Percentiles rank a stretch among this genome's conserved stretches.
Conservation (phyloP, 345 rosid genomes). For the Nephelium lappaceum region DNA sequence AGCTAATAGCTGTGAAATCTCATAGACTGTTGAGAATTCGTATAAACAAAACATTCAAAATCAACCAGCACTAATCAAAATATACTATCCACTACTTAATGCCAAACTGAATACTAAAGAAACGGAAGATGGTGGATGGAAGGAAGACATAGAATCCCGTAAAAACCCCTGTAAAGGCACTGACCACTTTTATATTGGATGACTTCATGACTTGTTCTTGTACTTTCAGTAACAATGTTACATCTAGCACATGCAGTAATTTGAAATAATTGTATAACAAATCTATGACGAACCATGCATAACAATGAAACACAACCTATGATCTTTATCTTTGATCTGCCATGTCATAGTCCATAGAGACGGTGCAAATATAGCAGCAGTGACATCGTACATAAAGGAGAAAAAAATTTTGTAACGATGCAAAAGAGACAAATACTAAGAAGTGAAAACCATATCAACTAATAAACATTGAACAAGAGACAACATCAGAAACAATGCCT, state of each 20-base stretch:
- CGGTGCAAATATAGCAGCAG: background rate
- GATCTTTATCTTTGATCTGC: background rate
- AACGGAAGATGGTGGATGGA: no score
- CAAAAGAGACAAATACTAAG: background rate
- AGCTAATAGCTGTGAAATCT: background rate
- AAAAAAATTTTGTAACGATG: background rate
- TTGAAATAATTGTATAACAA: background rate
- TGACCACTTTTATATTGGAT: background rate
- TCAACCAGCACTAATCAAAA: background rate
- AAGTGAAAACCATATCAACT: slow-evolving; percentile 11
- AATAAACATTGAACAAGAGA: background rate
- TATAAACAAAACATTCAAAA: background rate
- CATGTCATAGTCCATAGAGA: background rate
- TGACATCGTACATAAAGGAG: background rate
- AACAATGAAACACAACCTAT: background rate
- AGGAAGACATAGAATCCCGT: no score
- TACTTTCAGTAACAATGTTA: background rate
- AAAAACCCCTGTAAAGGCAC: background rate
- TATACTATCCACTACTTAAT: background rate
- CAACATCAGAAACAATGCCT: slow-evolving; percentile 14
- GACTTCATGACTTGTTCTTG: background rate
- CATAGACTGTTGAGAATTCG: background rate
- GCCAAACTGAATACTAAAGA: background rate
- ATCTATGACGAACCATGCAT: background rate
- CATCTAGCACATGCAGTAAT: background rate